phyloP scores from a whole-genome alignment of 208 protist genomes.

The Acanthamoeba divionensis region DNA sequence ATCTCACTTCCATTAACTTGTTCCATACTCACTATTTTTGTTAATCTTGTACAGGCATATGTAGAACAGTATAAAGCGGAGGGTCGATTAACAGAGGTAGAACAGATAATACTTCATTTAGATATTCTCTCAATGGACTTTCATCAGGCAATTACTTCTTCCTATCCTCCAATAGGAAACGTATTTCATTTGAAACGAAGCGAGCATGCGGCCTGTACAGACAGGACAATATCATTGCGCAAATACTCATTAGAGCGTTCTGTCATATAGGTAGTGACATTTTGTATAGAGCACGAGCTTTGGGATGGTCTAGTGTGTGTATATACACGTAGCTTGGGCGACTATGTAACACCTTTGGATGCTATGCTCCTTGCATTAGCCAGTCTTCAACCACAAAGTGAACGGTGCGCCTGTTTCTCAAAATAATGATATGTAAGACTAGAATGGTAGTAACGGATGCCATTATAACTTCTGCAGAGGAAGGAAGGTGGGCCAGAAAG shows the following conservation, averaged over 20 bases:
- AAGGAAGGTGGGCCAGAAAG: too few species aligned
- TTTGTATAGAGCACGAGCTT: conserved; percentile 61
- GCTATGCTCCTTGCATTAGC: too few species aligned
- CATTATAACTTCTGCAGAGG: too few species aligned
- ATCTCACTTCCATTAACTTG: too few species aligned
- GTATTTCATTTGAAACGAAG: too few species aligned
- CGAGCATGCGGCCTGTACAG: too few species aligned
- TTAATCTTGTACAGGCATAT: conserved; percentile 66
- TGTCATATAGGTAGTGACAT: background rate
- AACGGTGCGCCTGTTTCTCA: too few species aligned
- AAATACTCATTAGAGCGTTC: background rate
- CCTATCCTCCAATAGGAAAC: background rate
- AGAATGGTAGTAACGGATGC: too few species aligned
- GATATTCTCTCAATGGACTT: conserved; percentile 66
- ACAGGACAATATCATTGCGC: too few species aligned
- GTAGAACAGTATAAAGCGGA: conserved; percentile 55
- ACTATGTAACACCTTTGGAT: conserved; percentile 68
- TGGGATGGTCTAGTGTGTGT: conserved; percentile 63
- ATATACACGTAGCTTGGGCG: conserved; percentile 60
- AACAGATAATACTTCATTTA: conserved; percentile 64
- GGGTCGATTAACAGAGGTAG: conserved; percentile 43
- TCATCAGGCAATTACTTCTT: conserved; percentile 40
- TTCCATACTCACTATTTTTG: too few species aligned
- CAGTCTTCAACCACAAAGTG: too few species aligned
- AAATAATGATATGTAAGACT: too few species aligned